phyloP scores from a whole-genome alignment of 768 basidiomycete genomes.

The Russula compacta region DNA sequence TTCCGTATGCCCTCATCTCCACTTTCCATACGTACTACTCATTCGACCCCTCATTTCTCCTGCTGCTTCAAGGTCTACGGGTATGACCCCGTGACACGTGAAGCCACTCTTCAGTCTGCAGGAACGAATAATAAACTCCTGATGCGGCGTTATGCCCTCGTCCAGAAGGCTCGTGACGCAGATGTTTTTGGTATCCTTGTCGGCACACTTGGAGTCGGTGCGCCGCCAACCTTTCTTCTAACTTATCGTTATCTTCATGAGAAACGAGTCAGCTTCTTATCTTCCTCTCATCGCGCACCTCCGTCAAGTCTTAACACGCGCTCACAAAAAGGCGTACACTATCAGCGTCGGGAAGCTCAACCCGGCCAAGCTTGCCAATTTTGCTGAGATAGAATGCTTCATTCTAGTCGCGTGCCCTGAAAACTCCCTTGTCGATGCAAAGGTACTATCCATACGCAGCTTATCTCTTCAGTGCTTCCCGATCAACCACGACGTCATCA shows the following conservation, averaged over 20 bases:
- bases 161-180: conserved; percentile 84
- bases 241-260: neutral
- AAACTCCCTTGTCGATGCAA: conserved; percentile 72
- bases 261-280: conserved; percentile 55
- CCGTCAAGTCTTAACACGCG: conserved; percentile 40
- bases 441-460: conserved; percentile 31
- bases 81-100: conserved; percentile 53
- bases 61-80: conserved; percentile 51
- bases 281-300: conserved; percentile 32
- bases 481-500: conserved; percentile 26
- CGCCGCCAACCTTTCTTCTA: conserved; percentile 21
- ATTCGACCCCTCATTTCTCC: neutral
- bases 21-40: neutral
- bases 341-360: conserved; percentile 92
- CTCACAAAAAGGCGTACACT: conserved; percentile 87
- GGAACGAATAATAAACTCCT: conserved; percentile 66
- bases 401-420: conserved; percentile 93
- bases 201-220: conserved; percentile 85
- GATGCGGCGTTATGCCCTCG: conserved; percentile 79
- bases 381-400: conserved; percentile 93
- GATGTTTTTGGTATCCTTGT: conserved; percentile 95
- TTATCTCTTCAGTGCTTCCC: neutral
- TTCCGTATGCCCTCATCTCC: conserved; percentile 32
- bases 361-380: conserved; percentile 91
- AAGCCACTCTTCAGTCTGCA: conserved; percentile 47